phyloP scores from a whole-genome alignment of 2,329 filamentous ascomycete genomes.

The Sporothrix pseudoabietina region DNA sequence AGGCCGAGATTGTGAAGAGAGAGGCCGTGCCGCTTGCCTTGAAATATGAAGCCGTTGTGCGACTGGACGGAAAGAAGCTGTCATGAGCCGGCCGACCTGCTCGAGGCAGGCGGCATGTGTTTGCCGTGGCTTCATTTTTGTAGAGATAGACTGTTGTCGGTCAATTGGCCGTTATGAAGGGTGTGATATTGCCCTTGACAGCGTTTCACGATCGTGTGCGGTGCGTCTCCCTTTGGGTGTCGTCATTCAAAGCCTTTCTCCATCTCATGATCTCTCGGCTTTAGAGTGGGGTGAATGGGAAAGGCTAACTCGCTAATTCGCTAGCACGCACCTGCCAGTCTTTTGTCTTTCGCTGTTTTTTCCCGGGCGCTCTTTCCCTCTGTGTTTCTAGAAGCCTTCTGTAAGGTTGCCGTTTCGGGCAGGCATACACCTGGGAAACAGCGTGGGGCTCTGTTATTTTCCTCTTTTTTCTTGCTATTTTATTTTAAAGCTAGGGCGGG shows the following conservation, averaged over 20 bases:
- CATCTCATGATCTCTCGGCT: slow-evolving; percentile 19
- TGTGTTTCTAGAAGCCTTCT: slow-evolving; percentile 33
- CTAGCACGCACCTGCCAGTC: neutral
- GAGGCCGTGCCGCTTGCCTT: slow-evolving; percentile 2
- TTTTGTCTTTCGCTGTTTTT: neutral
- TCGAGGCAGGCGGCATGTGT: slow-evolving; percentile 14
- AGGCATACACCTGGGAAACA: neutral
- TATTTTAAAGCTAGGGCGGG: slow-evolving; percentile 21
- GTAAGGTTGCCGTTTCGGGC: slow-evolving; percentile 31
- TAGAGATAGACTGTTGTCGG: too few relatives aligned
- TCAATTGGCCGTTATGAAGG: slow-evolving; percentile 10
- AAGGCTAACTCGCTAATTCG: neutral
- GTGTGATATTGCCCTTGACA: neutral
- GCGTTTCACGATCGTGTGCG: neutral
- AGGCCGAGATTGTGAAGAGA: neutral
- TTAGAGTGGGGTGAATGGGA: slow-evolving; percentile 21
- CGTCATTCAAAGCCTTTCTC: slow-evolving; percentile 6
- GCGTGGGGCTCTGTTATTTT: slow-evolving; percentile 30
- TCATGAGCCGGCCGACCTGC: slow-evolving; percentile 23
- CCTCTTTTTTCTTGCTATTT: slow-evolving; percentile 25
- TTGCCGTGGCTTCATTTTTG: slow-evolving; percentile 30
- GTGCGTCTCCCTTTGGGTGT: slow-evolving; percentile 9
- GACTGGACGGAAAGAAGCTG: neutral
- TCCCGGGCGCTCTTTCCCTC: neutral
- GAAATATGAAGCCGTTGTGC: neutral